phyloP scores from a whole-genome alignment of 2,329 filamentous ascomycete genomes.

The Pseudocercospora cruenta region DNA sequence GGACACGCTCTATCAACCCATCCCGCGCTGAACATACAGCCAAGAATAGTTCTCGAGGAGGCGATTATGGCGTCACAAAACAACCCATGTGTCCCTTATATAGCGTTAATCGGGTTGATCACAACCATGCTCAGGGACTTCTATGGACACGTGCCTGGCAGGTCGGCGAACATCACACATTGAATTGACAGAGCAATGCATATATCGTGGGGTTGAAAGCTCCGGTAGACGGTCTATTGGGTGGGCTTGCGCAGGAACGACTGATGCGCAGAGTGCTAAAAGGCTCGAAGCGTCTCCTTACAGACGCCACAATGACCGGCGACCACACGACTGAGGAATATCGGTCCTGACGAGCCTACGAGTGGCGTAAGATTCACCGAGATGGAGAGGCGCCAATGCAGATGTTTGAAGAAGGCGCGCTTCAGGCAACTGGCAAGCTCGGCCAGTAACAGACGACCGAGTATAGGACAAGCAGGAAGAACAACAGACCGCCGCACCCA shows the following conservation, averaged over 20 bases:
- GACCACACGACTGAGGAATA: too few species aligned
- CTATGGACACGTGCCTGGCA: neutral
- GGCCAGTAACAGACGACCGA: too few species aligned
- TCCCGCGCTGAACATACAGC: neutral
- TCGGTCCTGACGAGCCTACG: too few species aligned
- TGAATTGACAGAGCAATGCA: neutral
- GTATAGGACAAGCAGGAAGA: too few species aligned
- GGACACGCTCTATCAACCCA: neutral
- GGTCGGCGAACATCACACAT: neutral
- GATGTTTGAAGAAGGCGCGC: too few species aligned
- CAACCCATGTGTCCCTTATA: neutral
- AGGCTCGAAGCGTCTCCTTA: too few species aligned
- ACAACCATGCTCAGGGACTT: conserved; percentile 1
- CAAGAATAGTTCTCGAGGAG: neutral
- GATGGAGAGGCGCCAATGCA: too few species aligned
- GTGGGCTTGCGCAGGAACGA: neutral
- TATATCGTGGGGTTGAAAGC: neutral
- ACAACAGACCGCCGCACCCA: too few species aligned
- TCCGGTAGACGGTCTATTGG: neutral
- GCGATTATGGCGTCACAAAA: neutral
- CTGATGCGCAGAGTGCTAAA: neutral
- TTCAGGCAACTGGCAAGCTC: too few species aligned
- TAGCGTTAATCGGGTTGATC: neutral
- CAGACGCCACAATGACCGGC: too few species aligned
- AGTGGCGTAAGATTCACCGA: too few species aligned